Conservation (phyloP, 1,284 basidiomycete species). For the Heterobasidion irregulare region DNA sequence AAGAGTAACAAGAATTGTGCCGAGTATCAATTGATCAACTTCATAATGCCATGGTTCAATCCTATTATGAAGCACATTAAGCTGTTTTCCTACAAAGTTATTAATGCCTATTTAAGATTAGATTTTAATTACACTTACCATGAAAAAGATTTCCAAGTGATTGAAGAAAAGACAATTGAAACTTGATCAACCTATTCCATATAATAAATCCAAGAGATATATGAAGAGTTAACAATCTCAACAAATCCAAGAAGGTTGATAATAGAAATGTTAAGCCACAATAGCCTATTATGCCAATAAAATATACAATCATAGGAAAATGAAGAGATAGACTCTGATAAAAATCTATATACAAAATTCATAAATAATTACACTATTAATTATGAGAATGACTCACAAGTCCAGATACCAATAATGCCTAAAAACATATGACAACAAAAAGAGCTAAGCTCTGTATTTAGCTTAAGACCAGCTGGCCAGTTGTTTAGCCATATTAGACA, state of each 20-base stretch:
- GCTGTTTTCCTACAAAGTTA: slow-evolving; percentile 62
- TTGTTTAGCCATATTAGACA: slow-evolving; percentile 81
- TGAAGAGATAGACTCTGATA: slow-evolving; percentile 29
- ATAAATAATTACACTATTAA: background rate
- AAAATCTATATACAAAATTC: slow-evolving; percentile 21
- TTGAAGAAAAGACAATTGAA: slow-evolving; percentile 51
- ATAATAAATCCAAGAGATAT: slow-evolving; percentile 67
- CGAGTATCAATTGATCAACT: slow-evolving; percentile 89
- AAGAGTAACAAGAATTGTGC: slow-evolving; percentile 91
- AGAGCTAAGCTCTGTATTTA: slow-evolving; percentile 87
- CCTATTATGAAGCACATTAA: slow-evolving; percentile 76
- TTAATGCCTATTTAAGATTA: slow-evolving; percentile 3
- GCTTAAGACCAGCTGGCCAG: slow-evolving; percentile 95
- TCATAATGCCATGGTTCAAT: slow-evolving; percentile 89
- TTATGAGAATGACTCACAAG: slow-evolving; percentile 5
- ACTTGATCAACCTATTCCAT: slow-evolving; percentile 56
- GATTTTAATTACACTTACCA: slow-evolving; percentile 39
- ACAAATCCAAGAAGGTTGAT: slow-evolving; percentile 59
- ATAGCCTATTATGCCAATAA: slow-evolving; percentile 46
- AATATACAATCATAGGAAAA: slow-evolving; percentile 37
- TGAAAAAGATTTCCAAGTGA: slow-evolving; percentile 93
- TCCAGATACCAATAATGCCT: slow-evolving; percentile 10
- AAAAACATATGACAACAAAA: slow-evolving; percentile 42
- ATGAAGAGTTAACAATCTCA: slow-evolving; percentile 67
- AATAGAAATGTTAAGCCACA: slow-evolving; percentile 68